Evolutionary conservation across 352 stramenopile genomes (phyloP), one percentile per base, ranked within the genome.

Genomic region (Phytophthora vignae): DNA sequence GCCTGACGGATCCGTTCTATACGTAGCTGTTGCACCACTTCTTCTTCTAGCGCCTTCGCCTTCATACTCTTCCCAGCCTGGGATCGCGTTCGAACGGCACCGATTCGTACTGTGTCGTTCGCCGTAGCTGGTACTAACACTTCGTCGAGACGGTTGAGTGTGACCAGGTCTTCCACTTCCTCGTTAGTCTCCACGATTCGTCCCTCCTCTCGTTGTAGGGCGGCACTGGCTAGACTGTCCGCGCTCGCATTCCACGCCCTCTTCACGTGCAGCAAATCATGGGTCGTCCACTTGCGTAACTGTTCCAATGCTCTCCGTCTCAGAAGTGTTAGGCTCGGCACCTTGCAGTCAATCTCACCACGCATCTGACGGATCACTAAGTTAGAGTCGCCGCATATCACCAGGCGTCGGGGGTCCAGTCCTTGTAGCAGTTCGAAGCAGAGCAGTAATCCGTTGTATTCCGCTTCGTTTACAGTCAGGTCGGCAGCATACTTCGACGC

Each of bases 381-480:
- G 19, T 67, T 67, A 0, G 46, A 67, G 5, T 67, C 29, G 3
- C 29, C 60, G 10, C n/a, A 50, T 10, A 67, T 25, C 0, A 67
- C 4, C 2, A 67, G 22, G 6, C 46, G 29, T 12, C 7, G 29
- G 0, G 8, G 29, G 1, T 56, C 46, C 44, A 46, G 3, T 1
- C 6, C 10, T 8, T 55, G 25, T n/a, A 65, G 3, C 21, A 54
- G 9, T 12, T 25, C 4, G 4, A 25, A 54, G 0, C 33, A 49
- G 5, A 61, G 52, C 0, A 71, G 10, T 1, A 71, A 17, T 1
- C 65, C 65, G 0, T 38, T 19, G n/a, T 79, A 76, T 21, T 76
- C 64, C 0, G 40, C 55, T 15, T 79, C 73, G 14, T 79, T 79
- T 0, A 79, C 67, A 0, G 72, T 70, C 11, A 62, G 4, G 10